Base-by-base conservation (phyloP, 78 protist species). In the Guillardia theta region DNA sequence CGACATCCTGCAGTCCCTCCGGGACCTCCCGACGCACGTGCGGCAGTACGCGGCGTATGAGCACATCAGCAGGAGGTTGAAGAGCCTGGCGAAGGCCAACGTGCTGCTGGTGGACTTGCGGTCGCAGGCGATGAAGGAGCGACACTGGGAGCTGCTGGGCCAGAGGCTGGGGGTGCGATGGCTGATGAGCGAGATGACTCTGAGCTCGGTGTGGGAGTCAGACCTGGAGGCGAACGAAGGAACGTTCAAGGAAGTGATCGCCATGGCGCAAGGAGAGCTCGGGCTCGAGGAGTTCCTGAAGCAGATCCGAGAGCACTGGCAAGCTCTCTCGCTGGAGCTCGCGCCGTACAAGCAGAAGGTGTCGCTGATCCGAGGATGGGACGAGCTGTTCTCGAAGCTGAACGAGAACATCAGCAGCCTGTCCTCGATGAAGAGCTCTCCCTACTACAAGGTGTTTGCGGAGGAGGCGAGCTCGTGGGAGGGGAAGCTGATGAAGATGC, bases 251-350 rank as follows among this genome's bases (percentile, higher is more conserved):
- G 99, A 98, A 37, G 96, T 98, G 9, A 39, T 98, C 64, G 33
- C 95, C 24, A 88, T 92, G 3, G 99, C 99, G 0, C 98, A 97
- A 95, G 99, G 99, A 22, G 99, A 99, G 95, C 92, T 97, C 94
- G 99, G 96, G 0, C 96, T 99, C 6, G 99, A 98, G 70, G 98
- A 96, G 94, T 98, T 95, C 95, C 93, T 99, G 90, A 58, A 30
- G 45, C 95, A 96, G 62, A 96, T 98, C 15, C 37, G 93, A 18
- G 98, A 98, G 88, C 36, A n/a, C 54, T 98, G 99, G 99, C 24
- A 83, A n/a, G 62, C 39, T 4, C 47, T 30, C 27, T 97, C 94
- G 94, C 83, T 99, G 19, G 99, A 98, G 24, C 88, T 98, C 0
- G 98, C 97, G 76, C 48, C 62, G 64, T 98, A 98, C 95, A 77